Evolutionary conservation across 1,284 basidiomycete genomes (phyloP), one percentile per base, ranked within the genome.

Genomic region (Neotropicomus parvogracilis): DNA sequence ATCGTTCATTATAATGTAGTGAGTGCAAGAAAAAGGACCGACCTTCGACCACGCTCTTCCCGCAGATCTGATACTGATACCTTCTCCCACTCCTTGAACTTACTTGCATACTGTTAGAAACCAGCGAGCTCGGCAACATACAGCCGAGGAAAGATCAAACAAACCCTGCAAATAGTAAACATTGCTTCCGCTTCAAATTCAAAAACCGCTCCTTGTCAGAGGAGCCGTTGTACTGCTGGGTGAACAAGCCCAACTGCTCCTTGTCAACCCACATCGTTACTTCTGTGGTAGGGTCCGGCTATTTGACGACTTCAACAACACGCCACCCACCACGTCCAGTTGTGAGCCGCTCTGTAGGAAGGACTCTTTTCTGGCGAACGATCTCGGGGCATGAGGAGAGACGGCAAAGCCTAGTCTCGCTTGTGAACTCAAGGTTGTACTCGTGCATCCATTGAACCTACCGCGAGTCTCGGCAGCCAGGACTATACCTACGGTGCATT

Each of bases 401-500:
- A n/a, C 4, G 0, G 27, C 29, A 3, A 13, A 50, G 27, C 24
- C 53, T 56, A 10, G 6, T 33, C 9, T 6, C 3, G 8, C 2
- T 2, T 20, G 20, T 46, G 9, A 43, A 17, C 13, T 2, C 38
- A 9, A 6, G 10, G 3, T 38, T 16, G 7, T 4, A 5, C 10
- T 12, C 12, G 10, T 5, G 8, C 8, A 24, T 8, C 24, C 24
- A 24, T 5, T 10, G 7, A 35, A 20, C 45, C 4, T 13, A 50
- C 53, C 40, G 14, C 38, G 1, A 5, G 8, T 8, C 24, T 8
- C 24, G 24, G 17, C 48, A 49, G 4, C 24, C 24, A 11, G 6
- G 27, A 36, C 46, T 40, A 40, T 40, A 49, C 28, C 48, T 49
- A 17, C 38, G 38, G 2, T 38, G 48, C 17, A 49, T 19, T 16